A percentile compares a stretch with the other conserved stretches of the same genome.
Conservation (phyloP, 495 filamentous ascomycete species). For the Lasiosphaeria miniovina region DNA sequence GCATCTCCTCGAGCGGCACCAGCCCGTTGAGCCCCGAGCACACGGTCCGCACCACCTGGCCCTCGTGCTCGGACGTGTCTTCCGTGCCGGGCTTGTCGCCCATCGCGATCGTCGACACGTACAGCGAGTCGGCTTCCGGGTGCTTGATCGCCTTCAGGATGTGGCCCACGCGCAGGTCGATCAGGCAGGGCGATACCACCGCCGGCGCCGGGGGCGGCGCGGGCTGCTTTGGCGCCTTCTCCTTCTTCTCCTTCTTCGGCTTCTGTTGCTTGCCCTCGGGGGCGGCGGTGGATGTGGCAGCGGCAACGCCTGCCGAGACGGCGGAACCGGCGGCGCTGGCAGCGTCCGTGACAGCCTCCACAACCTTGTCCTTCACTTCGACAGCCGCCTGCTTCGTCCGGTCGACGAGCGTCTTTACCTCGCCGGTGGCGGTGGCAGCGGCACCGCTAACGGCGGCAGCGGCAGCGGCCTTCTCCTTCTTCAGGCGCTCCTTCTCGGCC, state of each 20-base stretch:
- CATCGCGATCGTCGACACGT: slow-evolving; percentile 93
- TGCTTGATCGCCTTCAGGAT: slow-evolving; percentile 93
- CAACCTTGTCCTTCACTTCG: slow-evolving; percentile 18
- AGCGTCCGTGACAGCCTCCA: slow-evolving; percentile 11
- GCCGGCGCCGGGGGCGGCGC: slow-evolving; percentile 65
- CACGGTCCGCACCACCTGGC: slow-evolving; percentile 85
- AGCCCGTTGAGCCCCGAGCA: slow-evolving; percentile 95
- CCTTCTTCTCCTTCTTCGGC: slow-evolving; percentile 69
- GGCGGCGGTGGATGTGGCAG: slow-evolving; percentile 31
- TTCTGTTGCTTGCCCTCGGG: slow-evolving; percentile 30
- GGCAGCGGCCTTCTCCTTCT: slow-evolving; percentile 77
- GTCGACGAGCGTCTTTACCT: slow-evolving; percentile 45
- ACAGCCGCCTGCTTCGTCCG: slow-evolving; percentile 49
- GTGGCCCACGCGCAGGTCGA: slow-evolving; percentile 94
- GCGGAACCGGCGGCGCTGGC: not conserved
- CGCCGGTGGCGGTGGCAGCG: slow-evolving; percentile 36
- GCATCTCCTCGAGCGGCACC: slow-evolving; percentile 91
- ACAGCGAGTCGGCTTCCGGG: slow-evolving; percentile 94
- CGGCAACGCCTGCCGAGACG: slow-evolving; percentile 25
- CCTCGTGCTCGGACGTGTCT: slow-evolving; percentile 81
- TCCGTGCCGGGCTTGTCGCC: slow-evolving; percentile 84
- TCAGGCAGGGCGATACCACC: slow-evolving; percentile 75
- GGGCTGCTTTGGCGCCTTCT: slow-evolving; percentile 67
- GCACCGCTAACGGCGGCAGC: slow-evolving; percentile 37
- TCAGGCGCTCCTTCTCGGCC: slow-evolving; percentile 84